Percentiles rank a stretch among this genome's conserved stretches.
Evolutionary conservation across 345 rosid genomes (phyloP).

Genomic region (Gossypium herbaceum): DNA sequence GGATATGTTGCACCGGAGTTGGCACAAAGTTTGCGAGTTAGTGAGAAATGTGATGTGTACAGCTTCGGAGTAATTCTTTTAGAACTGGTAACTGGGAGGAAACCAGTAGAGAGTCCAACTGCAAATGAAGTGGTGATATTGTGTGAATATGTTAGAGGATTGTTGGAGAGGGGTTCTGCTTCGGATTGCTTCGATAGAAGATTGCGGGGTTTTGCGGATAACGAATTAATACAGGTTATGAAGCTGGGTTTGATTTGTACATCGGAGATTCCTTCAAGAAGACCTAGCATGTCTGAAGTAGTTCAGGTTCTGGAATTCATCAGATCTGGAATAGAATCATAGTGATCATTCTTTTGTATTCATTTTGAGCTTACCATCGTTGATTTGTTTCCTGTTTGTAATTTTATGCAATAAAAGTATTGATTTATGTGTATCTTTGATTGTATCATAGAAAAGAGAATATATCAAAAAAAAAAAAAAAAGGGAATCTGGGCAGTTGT

Average conservation of each 20-base stretch:
- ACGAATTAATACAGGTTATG: conserved; percentile 88
- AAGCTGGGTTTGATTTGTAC: conserved; percentile 86
- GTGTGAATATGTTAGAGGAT: conserved; percentile 70
- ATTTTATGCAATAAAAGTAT: conserved; percentile 39
- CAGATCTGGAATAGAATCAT: conserved; percentile 55
- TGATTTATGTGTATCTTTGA: conserved; percentile 16
- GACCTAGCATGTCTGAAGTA: conserved; percentile 97
- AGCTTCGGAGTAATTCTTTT: conserved; percentile 90
- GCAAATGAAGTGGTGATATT: conserved; percentile 64
- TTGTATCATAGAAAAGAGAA: neutral
- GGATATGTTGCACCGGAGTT: conserved; percentile 97
- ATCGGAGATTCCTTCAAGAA: conserved; percentile 62
- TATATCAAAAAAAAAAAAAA: neutral
- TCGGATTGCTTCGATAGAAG: conserved; percentile 78
- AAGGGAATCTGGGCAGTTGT: conserved; percentile 6
- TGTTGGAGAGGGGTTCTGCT: conserved; percentile 71
- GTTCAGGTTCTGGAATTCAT: conserved; percentile 96
- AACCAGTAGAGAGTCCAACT: conserved; percentile 76
- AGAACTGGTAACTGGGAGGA: conserved; percentile 88
- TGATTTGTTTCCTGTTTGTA: conserved; percentile 27
- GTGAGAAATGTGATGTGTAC: conserved; percentile 88
- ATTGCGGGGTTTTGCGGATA: conserved; percentile 69
- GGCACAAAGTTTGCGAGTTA: conserved; percentile 67
- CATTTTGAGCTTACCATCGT: conserved; percentile 24
- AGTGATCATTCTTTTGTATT: conserved; percentile 57